Evolutionary conservation across 139 green algal species (phyloP).

Genomic region (Ostreobium quekettii): DNA sequence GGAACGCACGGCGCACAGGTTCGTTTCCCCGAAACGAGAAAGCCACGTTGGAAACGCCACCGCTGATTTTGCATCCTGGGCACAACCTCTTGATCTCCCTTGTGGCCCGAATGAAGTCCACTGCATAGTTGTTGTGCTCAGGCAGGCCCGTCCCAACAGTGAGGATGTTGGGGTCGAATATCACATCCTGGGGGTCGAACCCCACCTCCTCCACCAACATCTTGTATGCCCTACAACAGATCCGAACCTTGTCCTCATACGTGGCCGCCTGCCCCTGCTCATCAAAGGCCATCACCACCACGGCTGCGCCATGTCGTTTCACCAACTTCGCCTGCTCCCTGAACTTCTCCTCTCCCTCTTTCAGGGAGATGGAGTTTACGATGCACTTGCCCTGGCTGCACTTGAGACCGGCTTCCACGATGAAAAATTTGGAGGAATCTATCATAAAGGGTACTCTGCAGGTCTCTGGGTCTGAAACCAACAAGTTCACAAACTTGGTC

Average conservation of each 20-base stretch:
- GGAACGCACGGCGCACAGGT: constrained; percentile 85
- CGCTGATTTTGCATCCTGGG: constrained; percentile 89
- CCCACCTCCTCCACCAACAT: constrained; percentile 93
- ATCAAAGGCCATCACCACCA: constrained; percentile 99
- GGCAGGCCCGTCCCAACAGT: constrained; percentile 91
- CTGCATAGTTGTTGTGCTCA: constrained; percentile 99
- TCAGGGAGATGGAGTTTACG: constrained; percentile 96
- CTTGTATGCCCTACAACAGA: constrained; percentile 87
- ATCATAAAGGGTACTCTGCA: constrained; percentile 97
- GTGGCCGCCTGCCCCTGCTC: constrained; percentile 70
- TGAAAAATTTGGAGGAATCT: constrained; percentile 93
- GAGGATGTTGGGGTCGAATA: constrained; percentile 99
- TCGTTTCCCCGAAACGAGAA: constrained; percentile 98
- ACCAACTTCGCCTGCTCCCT: constrained; percentile 63
- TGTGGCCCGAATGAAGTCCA: constrained; percentile 94
- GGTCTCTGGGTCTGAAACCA: constrained; percentile 91
- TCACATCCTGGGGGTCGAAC: constrained; percentile 93
- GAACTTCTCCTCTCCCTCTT: constrained; percentile 95
- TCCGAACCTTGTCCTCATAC: constrained; percentile 72
- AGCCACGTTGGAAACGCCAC: constrained; percentile 96
- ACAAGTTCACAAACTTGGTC: constrained; percentile 94
- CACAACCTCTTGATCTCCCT: constrained; percentile 90
- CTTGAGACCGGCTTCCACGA: constrained; percentile 96
- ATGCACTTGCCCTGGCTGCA: constrained; percentile 96
- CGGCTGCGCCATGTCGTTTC: constrained; percentile 81